Evolutionary conservation across 805 yeast genomes (phyloP).

Genomic region (Monosporozyma aerobia): DNA sequence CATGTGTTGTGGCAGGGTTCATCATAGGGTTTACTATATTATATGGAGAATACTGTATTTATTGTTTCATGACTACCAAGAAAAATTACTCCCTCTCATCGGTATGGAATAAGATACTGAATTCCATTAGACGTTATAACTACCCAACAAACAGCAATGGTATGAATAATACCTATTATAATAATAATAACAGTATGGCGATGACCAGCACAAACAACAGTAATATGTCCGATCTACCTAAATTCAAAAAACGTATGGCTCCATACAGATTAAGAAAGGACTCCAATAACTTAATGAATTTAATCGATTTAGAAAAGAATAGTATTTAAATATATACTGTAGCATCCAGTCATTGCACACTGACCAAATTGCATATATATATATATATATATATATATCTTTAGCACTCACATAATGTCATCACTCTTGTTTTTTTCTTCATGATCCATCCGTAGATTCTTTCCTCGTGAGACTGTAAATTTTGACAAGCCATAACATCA

Average conservation of each 20-base stretch:
- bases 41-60: constrained; percentile 37
- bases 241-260: neutral
- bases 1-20: constrained; percentile 65
- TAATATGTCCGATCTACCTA: neutral
- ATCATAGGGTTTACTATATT: constrained; percentile 40
- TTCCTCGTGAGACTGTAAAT: too few relatives aligned
- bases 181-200: too few relatives aligned
- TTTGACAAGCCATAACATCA: too few relatives aligned
- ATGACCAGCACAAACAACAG: neutral
- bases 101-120: neutral
- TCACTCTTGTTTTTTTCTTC: too few relatives aligned
- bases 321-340: too few relatives aligned
- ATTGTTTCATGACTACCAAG: constrained; percentile 23
- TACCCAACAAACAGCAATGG: neutral
- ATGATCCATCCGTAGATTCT: too few relatives aligned
- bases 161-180: too few relatives aligned
- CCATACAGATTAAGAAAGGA: constrained; percentile 5
- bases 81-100: neutral
- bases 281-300: constrained; percentile 1
- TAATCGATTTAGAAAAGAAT: constrained; percentile 3
- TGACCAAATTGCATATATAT: too few relatives aligned
- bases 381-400: too few relatives aligned
- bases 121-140: neutral
- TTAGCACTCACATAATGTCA: too few relatives aligned
- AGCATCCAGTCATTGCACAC: too few relatives aligned